A percentile compares a stretch with the other conserved stretches of the same genome.
Evolutionary conservation across 177 flowering plant genomes (phyloP).

Genomic region (Vitis hybrid): DNA sequence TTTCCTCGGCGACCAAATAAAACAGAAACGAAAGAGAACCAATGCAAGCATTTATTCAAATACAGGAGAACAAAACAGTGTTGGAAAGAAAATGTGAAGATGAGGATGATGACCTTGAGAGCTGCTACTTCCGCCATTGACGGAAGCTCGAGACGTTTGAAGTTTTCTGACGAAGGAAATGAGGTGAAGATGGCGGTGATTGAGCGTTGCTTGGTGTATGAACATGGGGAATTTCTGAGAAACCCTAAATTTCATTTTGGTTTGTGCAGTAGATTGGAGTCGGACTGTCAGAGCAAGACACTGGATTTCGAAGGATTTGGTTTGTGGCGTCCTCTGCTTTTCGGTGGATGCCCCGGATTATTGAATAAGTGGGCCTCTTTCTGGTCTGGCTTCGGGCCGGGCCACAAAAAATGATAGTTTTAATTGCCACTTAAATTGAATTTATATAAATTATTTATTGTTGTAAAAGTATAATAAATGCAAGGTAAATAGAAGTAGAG

Average conservation of each 20-base stretch:
- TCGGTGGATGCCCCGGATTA: no score
- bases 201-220: constrained; percentile 4
- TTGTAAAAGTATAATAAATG: no score
- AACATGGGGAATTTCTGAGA: constrained; percentile 24
- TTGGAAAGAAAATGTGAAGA: not conserved
- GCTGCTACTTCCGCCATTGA: constrained; percentile 39
- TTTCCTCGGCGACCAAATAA: constrained; percentile 1
- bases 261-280: no score
- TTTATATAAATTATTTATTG: no score
- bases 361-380: no score
- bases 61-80: not conserved
- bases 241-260: constrained; percentile 39
- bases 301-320: no score
- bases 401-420: no score
- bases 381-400: no score
- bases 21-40: not conserved
- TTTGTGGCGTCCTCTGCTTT: no score
- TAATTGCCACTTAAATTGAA: no score
- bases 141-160: constrained; percentile 40
- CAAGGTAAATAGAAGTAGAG: no score
- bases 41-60: not conserved
- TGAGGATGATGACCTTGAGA: constrained; percentile 32
- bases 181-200: constrained; percentile 17
- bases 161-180: constrained; percentile 31
- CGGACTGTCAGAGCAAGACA: no score